phyloP scores from a whole-genome alignment of 2,329 filamentous ascomycete genomes.

The Beauveria medogensis region DNA sequence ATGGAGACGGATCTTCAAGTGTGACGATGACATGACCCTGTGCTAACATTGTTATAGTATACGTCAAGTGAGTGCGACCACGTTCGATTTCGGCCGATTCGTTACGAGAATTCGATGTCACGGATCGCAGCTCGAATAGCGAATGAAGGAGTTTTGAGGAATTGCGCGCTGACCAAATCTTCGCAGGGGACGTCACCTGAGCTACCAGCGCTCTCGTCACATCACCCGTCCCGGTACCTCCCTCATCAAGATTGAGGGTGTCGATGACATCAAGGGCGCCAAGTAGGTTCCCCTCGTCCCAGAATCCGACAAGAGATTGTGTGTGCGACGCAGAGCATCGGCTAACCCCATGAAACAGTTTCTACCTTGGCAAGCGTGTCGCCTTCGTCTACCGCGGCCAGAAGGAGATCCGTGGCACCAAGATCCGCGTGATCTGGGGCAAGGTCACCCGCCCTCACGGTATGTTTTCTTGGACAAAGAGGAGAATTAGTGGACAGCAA shows the following conservation, averaged over 20 bases:
- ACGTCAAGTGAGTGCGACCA: slow-evolving; percentile 69
- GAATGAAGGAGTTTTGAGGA: not conserved
- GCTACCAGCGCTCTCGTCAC: slow-evolving; percentile 93
- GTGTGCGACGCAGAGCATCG: not conserved
- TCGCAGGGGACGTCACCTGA: slow-evolving; percentile 88
- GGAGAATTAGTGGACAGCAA: not conserved
- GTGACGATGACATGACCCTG: not conserved
- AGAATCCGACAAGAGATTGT: not conserved
- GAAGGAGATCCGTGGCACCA: slow-evolving; percentile 92
- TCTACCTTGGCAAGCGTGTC: slow-evolving; percentile 98
- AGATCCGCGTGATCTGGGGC: slow-evolving; percentile 99
- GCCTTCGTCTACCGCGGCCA: slow-evolving; percentile 97
- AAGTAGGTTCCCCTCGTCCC: slow-evolving; percentile 48
- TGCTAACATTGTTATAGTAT: slow-evolving; percentile 54
- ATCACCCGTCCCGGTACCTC: slow-evolving; percentile 83
- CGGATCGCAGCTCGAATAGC: not conserved
- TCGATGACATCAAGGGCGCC: slow-evolving; percentile 82
- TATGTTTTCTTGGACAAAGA: slow-evolving; percentile 31
- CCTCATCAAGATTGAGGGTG: slow-evolving; percentile 98
- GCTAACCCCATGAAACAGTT: slow-evolving; percentile 40
- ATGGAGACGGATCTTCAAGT: slow-evolving; percentile 4
- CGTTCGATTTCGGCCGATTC: slow-evolving; percentile 14
- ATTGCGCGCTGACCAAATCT: slow-evolving; percentile 12
- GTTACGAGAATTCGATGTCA: slow-evolving; percentile 16
- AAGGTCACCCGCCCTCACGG: slow-evolving; percentile 95